These are phyloP conservation scores for Ceratobasidium sp. DNA, from an alignment of 1,284 basidiomycete species.

Conservation along the genomic window DNA sequence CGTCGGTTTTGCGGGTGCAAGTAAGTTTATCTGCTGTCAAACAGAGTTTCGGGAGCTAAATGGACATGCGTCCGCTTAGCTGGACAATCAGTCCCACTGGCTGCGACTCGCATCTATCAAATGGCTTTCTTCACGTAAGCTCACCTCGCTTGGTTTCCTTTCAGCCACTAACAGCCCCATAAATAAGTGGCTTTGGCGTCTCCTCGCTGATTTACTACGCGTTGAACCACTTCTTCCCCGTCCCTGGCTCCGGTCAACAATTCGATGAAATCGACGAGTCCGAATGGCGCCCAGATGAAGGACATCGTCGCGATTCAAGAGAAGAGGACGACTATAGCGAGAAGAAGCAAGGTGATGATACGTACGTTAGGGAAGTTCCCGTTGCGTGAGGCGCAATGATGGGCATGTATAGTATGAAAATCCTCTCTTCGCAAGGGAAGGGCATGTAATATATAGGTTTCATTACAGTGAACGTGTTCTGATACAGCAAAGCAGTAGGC, in stretches of 20 bases:
- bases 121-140: conserved; percentile 72
- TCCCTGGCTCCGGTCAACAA: conserved; percentile 56
- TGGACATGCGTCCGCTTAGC: conserved; percentile 49
- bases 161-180: background rate
- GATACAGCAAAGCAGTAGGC: conserved; percentile 20
- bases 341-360: conserved; percentile 28
- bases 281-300: conserved; percentile 39
- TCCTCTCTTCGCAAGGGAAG: background rate
- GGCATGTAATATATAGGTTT: conserved; percentile 34
- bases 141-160: background rate
- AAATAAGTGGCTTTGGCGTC: conserved; percentile 63
- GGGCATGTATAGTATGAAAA: background rate
- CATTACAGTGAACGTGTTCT: conserved; percentile 32
- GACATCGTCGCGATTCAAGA: background rate
- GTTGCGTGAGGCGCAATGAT: conserved; percentile 6
- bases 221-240: conserved; percentile 66
- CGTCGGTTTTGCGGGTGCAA: conserved; percentile 71
- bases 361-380: conserved; percentile 32
- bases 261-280: conserved; percentile 73
- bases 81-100: conserved; percentile 63
- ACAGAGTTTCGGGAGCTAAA: background rate
- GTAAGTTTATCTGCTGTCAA: conserved; percentile 31
- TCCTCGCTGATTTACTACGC: conserved; percentile 68
- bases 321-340: conserved; percentile 32
- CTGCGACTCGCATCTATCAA: conserved; percentile 72